These are phyloP conservation scores for Onygena corvina DNA, from an alignment of 2,329 filamentous ascomycete genomes.

Conservation along the genomic window DNA sequence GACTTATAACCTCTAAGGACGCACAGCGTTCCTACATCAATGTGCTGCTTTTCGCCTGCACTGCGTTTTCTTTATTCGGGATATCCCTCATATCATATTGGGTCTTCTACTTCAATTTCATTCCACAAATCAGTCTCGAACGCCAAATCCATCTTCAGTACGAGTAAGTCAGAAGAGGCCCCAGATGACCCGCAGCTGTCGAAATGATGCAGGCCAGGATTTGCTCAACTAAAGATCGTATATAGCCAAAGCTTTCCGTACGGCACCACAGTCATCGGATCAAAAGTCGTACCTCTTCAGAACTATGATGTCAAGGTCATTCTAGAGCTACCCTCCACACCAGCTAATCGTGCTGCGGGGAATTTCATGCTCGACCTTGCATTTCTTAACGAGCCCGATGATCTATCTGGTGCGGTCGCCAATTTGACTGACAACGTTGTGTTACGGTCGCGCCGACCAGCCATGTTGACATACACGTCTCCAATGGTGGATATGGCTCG, in stretches of 20 bases:
- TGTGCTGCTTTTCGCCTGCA: conserved; percentile 42
- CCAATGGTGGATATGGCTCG: conserved; percentile 52
- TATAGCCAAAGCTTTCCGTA: conserved; percentile 38
- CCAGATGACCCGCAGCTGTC: not conserved
- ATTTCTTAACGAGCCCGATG: conserved; percentile 43
- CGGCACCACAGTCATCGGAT: conserved; percentile 40
- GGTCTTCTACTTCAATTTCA: conserved; percentile 56
- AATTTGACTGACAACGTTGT: conserved; percentile 36
- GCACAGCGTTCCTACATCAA: conserved; percentile 55
- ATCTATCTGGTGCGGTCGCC: conserved; percentile 20
- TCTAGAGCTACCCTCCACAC: conserved; percentile 66
- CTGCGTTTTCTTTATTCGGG: conserved; percentile 45
- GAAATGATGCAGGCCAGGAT: not conserved
- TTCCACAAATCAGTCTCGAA: conserved; percentile 52
- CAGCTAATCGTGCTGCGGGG: conserved; percentile 60
- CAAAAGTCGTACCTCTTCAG: conserved; percentile 56
- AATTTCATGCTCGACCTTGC: conserved; percentile 87
- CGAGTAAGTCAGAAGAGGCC: conserved; percentile 33
- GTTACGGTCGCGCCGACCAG: conserved; percentile 57
- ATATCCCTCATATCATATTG: conserved; percentile 50
- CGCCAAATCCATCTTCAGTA: conserved; percentile 56
- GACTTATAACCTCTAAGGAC: conserved; percentile 46
- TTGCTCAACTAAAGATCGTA: not conserved
- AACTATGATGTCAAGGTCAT: conserved; percentile 72
- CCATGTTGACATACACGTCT: conserved; percentile 68